These are phyloP conservation scores for Collybiopsis luxurians DNA, from an alignment of 768 basidiomycete genomes.

Conservation along the genomic window DNA sequence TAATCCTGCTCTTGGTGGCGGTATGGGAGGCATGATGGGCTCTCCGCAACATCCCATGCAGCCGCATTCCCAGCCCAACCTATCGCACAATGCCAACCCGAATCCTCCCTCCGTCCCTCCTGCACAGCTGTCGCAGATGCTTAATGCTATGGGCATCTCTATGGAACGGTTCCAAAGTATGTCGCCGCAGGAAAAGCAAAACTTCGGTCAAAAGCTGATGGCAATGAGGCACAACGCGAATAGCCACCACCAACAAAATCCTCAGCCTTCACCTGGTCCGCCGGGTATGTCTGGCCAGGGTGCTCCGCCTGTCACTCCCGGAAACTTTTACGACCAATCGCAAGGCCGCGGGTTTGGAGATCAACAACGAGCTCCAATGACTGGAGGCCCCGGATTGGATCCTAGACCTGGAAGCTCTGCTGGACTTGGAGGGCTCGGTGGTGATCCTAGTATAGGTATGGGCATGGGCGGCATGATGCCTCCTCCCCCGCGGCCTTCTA, in stretches of 20 bases:
- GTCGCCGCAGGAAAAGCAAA: not conserved
- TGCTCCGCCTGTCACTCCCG: not conserved
- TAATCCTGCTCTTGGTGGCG: not conserved
- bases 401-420: conserved; percentile 2
- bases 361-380: not conserved
- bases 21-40: conserved; percentile 2
- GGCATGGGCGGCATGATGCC: conserved; percentile 6
- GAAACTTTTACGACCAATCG: not conserved
- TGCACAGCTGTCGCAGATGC: not conserved
- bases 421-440: not conserved
- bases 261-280: not conserved
- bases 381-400: not conserved
- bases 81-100: not conserved
- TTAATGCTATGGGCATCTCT: not conserved
- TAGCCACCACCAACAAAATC: conserved; percentile 1
- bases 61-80: conserved; percentile 1
- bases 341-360: not conserved
- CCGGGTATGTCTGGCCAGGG: conserved; percentile 1
- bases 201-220: not conserved
- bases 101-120: not conserved
- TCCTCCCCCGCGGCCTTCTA: conserved; percentile 6
- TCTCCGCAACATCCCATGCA: conserved; percentile 1
- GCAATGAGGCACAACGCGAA: not conserved
- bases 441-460: not conserved
- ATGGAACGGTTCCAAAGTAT: not conserved